phyloP scores from a whole-genome alignment of 345 rosid genomes.

The Moricandia arvensis region DNA sequence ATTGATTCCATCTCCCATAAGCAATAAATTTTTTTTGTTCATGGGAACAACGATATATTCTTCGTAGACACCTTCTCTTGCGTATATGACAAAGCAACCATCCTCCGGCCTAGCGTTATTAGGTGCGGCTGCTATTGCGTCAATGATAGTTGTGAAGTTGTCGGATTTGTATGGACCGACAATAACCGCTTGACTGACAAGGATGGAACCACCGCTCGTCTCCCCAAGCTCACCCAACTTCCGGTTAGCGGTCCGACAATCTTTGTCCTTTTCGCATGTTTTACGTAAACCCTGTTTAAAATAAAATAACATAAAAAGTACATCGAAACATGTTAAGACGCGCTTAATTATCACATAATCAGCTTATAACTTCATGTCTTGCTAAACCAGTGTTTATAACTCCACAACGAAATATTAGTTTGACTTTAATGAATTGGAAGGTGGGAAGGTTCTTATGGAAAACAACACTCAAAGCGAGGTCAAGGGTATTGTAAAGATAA shows the following conservation, averaged over 20 bases:
- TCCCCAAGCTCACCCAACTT: conserved; percentile 36
- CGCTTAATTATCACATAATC: background rate
- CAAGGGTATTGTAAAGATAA: no score
- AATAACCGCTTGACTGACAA: conserved; percentile 38
- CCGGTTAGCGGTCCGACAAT: conserved; percentile 36
- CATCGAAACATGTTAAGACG: background rate
- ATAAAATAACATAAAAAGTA: no score
- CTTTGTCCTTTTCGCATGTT: conserved; percentile 30
- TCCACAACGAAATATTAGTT: no score
- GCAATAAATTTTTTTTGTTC: conserved; percentile 53
- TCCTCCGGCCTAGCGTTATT: conserved; percentile 48
- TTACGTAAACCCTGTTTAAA: conserved; percentile 42
- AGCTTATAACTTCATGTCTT: background rate
- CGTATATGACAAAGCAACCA: conserved; percentile 64
- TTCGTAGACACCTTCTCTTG: conserved; percentile 47
- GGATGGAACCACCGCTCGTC: conserved; percentile 42
- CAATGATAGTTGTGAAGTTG: conserved; percentile 52
- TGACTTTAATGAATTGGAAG: no score
- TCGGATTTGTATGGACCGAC: conserved; percentile 48
- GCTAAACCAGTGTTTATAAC: background rate
- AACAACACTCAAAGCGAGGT: no score
- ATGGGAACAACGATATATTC: conserved; percentile 48
- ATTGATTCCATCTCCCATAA: conserved; percentile 65
- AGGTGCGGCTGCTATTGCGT: conserved; percentile 61
- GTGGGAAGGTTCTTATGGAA: no score